These are phyloP conservation scores for Venturia oleaginea DNA, from an alignment of 2,329 filamentous ascomycete genomes.

Conservation along the genomic window DNA sequence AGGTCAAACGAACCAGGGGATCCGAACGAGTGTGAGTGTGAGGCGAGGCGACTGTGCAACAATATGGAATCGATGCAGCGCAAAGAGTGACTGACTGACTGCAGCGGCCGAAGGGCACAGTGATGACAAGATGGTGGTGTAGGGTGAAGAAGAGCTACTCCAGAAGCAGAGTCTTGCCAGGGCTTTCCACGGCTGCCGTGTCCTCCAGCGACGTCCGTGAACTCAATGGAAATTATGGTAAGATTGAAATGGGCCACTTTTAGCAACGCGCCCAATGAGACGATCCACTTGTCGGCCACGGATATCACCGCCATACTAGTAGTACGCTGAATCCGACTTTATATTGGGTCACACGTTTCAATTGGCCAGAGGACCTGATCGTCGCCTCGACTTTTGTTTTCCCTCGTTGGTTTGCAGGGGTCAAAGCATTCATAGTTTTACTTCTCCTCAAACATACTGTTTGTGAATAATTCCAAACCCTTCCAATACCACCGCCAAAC, in stretches of 20 bases:
- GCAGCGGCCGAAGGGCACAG: not conserved
- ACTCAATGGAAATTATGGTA: not conserved
- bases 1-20: not conserved
- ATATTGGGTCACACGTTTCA: not conserved
- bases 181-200: not conserved
- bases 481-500: not conserved
- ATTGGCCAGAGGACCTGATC: not conserved
- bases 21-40: not conserved
- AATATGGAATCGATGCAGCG: not conserved
- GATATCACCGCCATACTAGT: not conserved
- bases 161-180: not conserved
- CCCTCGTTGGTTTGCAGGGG: too few species aligned
- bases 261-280: not conserved
- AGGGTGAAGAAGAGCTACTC: not conserved
- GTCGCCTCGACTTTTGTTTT: too few species aligned
- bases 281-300: not conserved
- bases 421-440: not conserved
- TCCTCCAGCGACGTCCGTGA: not conserved
- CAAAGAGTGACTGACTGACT: slow-evolving; percentile 7
- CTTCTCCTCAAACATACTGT: slow-evolving; percentile 4
- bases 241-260: not conserved
- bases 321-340: not conserved
- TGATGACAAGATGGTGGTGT: not conserved
- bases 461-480: not conserved
- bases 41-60: not conserved